Percentiles rank a stretch among this genome's conserved stretches.
Conservation (phyloP, 2,329 filamentous ascomycete genomes). For the Trichoderma afroharzianum region DNA sequence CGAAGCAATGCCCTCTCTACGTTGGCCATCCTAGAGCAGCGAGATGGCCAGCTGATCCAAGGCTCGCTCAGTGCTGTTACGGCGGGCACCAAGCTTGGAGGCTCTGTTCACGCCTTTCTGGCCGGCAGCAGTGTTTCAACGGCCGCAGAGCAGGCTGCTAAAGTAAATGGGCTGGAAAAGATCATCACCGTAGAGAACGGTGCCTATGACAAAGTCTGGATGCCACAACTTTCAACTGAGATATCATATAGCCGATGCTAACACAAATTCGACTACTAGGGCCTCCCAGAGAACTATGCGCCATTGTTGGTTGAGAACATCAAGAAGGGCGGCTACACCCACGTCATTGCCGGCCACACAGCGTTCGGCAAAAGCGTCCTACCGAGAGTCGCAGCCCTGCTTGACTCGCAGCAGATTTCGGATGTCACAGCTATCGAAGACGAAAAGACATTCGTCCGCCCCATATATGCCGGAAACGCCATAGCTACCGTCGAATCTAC, state of each 20-base stretch:
- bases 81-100: slow-evolving; percentile 82
- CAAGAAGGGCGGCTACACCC: slow-evolving; percentile 90
- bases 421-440: slow-evolving; percentile 83
- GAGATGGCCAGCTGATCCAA: slow-evolving; percentile 78
- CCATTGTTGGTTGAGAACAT: slow-evolving; percentile 92
- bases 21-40: slow-evolving; percentile 87
- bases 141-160: slow-evolving; percentile 79
- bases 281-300: slow-evolving; percentile 91
- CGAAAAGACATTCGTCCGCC: slow-evolving; percentile 92
- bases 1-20: slow-evolving; percentile 9
- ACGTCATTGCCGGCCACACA: slow-evolving; percentile 85
- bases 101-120: slow-evolving; percentile 70
- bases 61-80: slow-evolving; percentile 82
- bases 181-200: slow-evolving; percentile 83
- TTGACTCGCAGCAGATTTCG: slow-evolving; percentile 90
- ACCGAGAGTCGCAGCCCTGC: slow-evolving; percentile 83
- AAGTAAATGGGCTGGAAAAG: slow-evolving; percentile 88
- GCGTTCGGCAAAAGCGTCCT: slow-evolving; percentile 95
- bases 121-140: slow-evolving; percentile 74
- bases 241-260: neutral
- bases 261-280: slow-evolving; percentile 44
- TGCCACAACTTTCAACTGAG: neutral
- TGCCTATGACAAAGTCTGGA: slow-evolving; percentile 80
- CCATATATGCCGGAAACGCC: slow-evolving; percentile 96
- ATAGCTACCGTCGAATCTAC: slow-evolving; percentile 92